Percentiles rank a stretch among this genome's conserved stretches.
These are phyloP conservation scores for Thymus quinquecostatus DNA, from an alignment of 257 asterid species.

Conservation along the genomic window DNA sequence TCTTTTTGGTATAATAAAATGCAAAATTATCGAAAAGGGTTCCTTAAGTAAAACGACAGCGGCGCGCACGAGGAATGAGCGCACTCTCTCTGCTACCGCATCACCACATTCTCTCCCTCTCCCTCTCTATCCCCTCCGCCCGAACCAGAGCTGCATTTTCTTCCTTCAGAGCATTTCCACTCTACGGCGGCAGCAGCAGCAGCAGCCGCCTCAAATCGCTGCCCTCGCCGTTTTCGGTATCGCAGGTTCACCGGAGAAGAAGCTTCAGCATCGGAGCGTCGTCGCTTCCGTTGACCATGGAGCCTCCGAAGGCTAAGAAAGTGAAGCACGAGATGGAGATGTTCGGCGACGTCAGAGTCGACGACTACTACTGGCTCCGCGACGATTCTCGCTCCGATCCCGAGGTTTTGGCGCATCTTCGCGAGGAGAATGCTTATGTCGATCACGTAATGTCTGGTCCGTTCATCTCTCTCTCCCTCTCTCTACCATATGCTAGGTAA, in stretches of 20 bases:
- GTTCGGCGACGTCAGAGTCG: constrained; percentile 89
- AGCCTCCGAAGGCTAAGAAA: constrained; percentile 78
- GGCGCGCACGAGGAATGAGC: constrained; percentile 10
- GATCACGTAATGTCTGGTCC: constrained; percentile 77
- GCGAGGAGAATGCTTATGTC: constrained; percentile 70
- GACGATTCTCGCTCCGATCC: constrained; percentile 85
- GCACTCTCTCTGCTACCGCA: constrained; percentile 8
- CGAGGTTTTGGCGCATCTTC: constrained; percentile 61
- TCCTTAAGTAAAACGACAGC: not conserved
- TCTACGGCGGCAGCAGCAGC: not conserved
- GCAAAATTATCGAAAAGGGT: no score
- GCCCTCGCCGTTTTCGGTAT: constrained; percentile 8
- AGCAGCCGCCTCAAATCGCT: not conserved
- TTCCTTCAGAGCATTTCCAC: constrained; percentile 10
- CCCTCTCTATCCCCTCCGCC: not conserved
- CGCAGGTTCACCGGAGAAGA: constrained; percentile 23
- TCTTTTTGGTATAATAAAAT: no score
- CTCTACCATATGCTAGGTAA: not conserved
- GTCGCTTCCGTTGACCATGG: constrained; percentile 33
- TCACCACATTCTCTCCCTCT: not conserved
- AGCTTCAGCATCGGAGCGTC: constrained; percentile 28
- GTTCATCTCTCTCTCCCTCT: constrained; percentile 20
- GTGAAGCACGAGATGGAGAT: constrained; percentile 86
- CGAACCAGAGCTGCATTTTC: not conserved
- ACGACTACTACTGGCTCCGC: constrained; percentile 93